phyloP scores from a whole-genome alignment of 371 early-diverging fungal species.

The Umbelopsis sp. region DNA sequence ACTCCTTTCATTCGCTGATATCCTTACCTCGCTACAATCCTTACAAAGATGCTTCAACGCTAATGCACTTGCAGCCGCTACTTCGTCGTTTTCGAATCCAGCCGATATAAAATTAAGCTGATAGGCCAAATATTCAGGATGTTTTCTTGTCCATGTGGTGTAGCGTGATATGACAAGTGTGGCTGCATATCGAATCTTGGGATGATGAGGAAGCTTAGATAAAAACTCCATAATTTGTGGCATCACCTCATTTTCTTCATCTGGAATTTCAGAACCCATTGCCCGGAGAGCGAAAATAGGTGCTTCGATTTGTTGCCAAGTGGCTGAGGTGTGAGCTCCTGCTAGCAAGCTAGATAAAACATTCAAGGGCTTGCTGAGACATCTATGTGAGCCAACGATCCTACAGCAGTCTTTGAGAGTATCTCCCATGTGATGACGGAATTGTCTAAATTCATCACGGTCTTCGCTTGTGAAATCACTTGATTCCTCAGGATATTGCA shows the following conservation, averaged over 20 bases:
- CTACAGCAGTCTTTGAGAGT: slow-evolving; percentile 94
- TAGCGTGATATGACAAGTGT: slow-evolving; percentile 95
- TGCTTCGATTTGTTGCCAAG: slow-evolving; percentile 95
- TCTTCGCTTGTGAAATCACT: slow-evolving; percentile 79
- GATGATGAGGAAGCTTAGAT: slow-evolving; percentile 83
- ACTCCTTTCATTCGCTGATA: no score
- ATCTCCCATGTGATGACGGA: slow-evolving; percentile 95
- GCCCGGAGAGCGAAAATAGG: slow-evolving; percentile 90
- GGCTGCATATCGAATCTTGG: slow-evolving; percentile 92
- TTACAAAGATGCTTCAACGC: slow-evolving; percentile 89
- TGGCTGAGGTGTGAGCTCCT: slow-evolving; percentile 33
- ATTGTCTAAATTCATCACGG: slow-evolving; percentile 92
- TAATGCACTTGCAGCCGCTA: slow-evolving; percentile 86
- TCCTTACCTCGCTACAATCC: slow-evolving; percentile 81
- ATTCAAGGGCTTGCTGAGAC: slow-evolving; percentile 73
- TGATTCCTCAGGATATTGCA: slow-evolving; percentile 80
- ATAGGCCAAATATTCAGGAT: slow-evolving; percentile 87
- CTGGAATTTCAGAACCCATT: slow-evolving; percentile 85
- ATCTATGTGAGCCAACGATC: slow-evolving; percentile 76
- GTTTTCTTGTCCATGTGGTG: slow-evolving; percentile 88
- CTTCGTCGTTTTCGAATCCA: slow-evolving; percentile 87
- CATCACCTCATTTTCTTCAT: slow-evolving; percentile 73
- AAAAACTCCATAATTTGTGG: slow-evolving; percentile 90
- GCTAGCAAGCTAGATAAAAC: slow-evolving; percentile 38
- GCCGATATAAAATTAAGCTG: slow-evolving; percentile 86